A percentile compares a stretch with the other conserved stretches of the same genome.
Evolutionary conservation across 257 asterid species (phyloP).

Genomic region (Datura wrightii): DNA sequence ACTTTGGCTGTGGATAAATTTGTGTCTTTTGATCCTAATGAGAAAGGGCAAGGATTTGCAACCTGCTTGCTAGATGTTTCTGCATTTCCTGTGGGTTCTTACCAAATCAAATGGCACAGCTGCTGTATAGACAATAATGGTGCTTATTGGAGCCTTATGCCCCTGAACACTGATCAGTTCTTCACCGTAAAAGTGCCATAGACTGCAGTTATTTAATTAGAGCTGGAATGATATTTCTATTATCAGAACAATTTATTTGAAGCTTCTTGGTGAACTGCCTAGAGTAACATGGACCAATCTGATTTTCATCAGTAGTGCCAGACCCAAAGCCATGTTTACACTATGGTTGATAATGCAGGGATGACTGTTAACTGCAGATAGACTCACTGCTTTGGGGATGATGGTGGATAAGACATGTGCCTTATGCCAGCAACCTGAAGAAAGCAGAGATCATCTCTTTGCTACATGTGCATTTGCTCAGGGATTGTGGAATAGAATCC

Average conservation of each 20-base stretch:
- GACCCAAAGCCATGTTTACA: background rate
- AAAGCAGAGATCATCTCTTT: too few relatives aligned
- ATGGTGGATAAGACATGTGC: too few relatives aligned
- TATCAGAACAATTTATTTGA: background rate
- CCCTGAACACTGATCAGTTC: conserved; percentile 57
- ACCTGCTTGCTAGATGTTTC: conserved; percentile 78
- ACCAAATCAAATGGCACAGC: conserved; percentile 77
- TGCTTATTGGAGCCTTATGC: conserved; percentile 72
- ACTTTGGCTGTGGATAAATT: conserved; percentile 43
- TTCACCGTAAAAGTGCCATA: conserved; percentile 44
- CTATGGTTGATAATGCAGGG: background rate
- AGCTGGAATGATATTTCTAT: background rate
- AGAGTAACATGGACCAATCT: background rate
- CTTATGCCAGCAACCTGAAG: too few relatives aligned
- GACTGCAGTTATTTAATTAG: conserved; percentile 9
- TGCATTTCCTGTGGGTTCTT: conserved; percentile 61
- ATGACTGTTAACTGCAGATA: too few relatives aligned
- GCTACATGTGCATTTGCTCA: too few relatives aligned
- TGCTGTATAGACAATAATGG: conserved; percentile 64
- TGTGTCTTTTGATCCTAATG: conserved; percentile 55
- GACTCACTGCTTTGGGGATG: too few relatives aligned
- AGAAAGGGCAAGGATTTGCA: conserved; percentile 78
- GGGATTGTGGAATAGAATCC: background rate
- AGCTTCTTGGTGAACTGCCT: background rate
- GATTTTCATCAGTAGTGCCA: background rate